Percentiles rank a stretch among this genome's conserved stretches.
These are phyloP conservation scores for Xylaria palmicola DNA, from an alignment of 495 filamentous ascomycete genomes.

Conservation along the genomic window DNA sequence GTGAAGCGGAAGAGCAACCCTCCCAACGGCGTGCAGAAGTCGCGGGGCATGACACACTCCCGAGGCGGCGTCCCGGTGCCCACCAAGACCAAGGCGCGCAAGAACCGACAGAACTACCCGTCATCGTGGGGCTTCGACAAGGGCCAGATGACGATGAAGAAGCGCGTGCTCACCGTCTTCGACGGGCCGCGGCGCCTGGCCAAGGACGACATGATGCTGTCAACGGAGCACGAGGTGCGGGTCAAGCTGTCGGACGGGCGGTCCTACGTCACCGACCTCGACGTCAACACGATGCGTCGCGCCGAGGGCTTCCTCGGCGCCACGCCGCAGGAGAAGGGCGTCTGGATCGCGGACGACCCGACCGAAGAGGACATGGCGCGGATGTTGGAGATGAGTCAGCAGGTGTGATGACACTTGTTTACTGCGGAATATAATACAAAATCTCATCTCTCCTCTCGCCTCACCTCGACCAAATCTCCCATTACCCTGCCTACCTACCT, in stretches of 20 bases:
- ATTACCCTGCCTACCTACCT: not conserved
- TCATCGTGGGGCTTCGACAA: slow-evolving; percentile 86
- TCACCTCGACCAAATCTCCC: not conserved
- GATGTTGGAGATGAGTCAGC: slow-evolving; percentile 40
- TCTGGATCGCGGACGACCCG: slow-evolving; percentile 62
- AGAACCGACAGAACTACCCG: slow-evolving; percentile 89
- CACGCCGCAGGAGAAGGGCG: slow-evolving; percentile 79
- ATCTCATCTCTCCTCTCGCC: no score
- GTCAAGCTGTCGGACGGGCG: slow-evolving; percentile 69
- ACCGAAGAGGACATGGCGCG: slow-evolving; percentile 45
- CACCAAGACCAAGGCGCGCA: slow-evolving; percentile 63
- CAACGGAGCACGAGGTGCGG: slow-evolving; percentile 90
- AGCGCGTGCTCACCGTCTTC: slow-evolving; percentile 90
- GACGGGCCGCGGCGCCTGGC: slow-evolving; percentile 84
- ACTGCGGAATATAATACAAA: no score
- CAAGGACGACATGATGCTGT: slow-evolving; percentile 99
- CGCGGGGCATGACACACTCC: slow-evolving; percentile 58
- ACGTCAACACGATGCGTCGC: slow-evolving; percentile 84
- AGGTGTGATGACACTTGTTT: slow-evolving; percentile 6
- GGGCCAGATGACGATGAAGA: slow-evolving; percentile 95
- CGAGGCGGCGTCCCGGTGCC: slow-evolving; percentile 60
- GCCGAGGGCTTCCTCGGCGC: slow-evolving; percentile 76
- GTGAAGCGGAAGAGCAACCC: slow-evolving; percentile 43
- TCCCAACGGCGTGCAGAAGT: slow-evolving; percentile 52
- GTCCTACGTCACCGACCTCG: slow-evolving; percentile 88